These are phyloP conservation scores for Trichoderma harzianum DNA, from an alignment of 2,329 filamentous ascomycete genomes.

Conservation along the genomic window DNA sequence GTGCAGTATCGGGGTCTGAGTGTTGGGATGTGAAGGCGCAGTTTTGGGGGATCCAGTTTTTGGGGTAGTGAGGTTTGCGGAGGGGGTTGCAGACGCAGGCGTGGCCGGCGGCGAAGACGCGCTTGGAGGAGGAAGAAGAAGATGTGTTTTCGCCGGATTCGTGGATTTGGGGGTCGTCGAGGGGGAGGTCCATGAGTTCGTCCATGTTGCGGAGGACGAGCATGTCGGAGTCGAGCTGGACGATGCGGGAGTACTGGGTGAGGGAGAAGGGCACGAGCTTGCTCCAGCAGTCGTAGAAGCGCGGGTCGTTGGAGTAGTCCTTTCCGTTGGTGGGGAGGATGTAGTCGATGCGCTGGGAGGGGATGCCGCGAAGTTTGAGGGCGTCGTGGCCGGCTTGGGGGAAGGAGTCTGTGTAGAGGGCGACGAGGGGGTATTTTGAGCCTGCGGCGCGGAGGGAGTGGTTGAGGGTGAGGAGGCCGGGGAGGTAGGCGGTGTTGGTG, in stretches of 20 bases:
- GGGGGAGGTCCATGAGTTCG: conserved; percentile 78
- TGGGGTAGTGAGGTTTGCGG: conserved; percentile 73
- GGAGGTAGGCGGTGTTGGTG: conserved; percentile 78
- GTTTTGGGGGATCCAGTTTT: conserved; percentile 59
- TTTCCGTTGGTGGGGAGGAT: conserved; percentile 63
- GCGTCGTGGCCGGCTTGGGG: conserved; percentile 65
- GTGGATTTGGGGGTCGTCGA: conserved; percentile 50
- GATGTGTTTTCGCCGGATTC: conserved; percentile 23
- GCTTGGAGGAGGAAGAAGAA: conserved; percentile 41
- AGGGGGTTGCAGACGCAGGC: conserved; percentile 86
- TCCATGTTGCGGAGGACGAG: conserved; percentile 82
- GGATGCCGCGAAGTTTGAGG: conserved; percentile 66
- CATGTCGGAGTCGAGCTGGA: conserved; percentile 89
- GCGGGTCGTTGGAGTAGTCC: conserved; percentile 72
- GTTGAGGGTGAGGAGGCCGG: conserved; percentile 77
- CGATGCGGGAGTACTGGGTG: conserved; percentile 71
- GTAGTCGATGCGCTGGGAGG: conserved; percentile 66
- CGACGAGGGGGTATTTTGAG: conserved; percentile 74
- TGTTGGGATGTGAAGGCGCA: conserved; percentile 59
- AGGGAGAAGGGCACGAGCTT: conserved; percentile 79
- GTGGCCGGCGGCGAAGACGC: conserved; percentile 78
- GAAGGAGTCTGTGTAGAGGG: conserved; percentile 77
- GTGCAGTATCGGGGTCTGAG: conserved; percentile 43
- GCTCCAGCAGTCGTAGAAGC: conserved; percentile 88
- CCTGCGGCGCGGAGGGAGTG: conserved; percentile 65